Percentiles rank a stretch among this genome's conserved stretches.
Conservation (phyloP, 2,329 filamentous ascomycete species). For the Arthrobotrys iridis region DNA sequence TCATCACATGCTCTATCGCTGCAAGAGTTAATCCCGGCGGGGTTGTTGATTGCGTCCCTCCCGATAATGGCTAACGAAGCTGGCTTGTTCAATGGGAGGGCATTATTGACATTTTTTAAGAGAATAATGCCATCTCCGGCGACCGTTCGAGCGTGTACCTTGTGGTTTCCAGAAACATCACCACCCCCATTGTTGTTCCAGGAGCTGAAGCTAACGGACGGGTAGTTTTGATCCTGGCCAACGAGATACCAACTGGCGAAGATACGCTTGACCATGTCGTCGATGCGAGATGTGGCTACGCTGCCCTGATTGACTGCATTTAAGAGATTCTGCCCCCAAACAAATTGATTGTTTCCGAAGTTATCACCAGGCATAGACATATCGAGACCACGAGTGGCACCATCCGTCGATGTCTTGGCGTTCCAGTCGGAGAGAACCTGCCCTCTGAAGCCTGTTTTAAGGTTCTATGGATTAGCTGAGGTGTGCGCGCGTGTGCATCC, state of each 20-base stretch:
- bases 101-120: conserved; percentile 80
- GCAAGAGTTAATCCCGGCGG: conserved; percentile 81
- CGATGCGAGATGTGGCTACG: conserved; percentile 83
- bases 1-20: conserved; percentile 72
- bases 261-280: conserved; percentile 91
- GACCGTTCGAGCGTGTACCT: conserved; percentile 76
- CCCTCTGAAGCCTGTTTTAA: conserved; percentile 34
- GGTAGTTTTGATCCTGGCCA: conserved; percentile 70
- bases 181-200: conserved; percentile 80
- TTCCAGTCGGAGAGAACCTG: conserved; percentile 71
- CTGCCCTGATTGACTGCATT: conserved; percentile 89
- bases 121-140: conserved; percentile 84
- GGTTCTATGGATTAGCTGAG: not conserved
- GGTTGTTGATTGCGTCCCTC: conserved; percentile 80
- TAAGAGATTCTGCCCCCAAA: conserved; percentile 86
- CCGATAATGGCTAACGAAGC: conserved; percentile 81
- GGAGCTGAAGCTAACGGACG: conserved; percentile 78
- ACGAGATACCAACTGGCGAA: conserved; percentile 73
- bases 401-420: conserved; percentile 28
- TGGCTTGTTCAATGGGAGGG: conserved; percentile 80
- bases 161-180: conserved; percentile 78
- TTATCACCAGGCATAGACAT: conserved; percentile 92
- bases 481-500: not conserved
- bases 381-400: conserved; percentile 71
- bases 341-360: conserved; percentile 75